Conservation (phyloP, 768 basidiomycete species). For the Boletales sp. region DNA sequence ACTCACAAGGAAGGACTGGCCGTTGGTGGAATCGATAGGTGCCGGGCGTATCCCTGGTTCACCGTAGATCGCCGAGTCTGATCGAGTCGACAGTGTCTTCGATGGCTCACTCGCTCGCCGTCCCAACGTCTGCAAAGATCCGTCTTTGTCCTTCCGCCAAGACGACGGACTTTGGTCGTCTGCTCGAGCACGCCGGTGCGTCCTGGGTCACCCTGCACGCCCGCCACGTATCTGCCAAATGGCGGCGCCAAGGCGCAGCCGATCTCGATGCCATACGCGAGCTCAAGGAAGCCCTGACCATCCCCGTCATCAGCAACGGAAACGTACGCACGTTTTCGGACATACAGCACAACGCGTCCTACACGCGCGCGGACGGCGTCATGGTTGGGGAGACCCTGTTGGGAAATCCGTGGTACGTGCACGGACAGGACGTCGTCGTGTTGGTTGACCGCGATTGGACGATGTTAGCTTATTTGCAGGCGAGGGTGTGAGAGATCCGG, state of each 20-base stretch:
- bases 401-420: constrained; percentile 62
- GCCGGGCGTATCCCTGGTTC: constrained; percentile 1
- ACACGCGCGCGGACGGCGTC: constrained; percentile 65
- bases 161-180: constrained; percentile 54
- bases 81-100: constrained; percentile 47
- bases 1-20: constrained; percentile 72
- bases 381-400: constrained; percentile 83
- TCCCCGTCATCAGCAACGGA: constrained; percentile 76
- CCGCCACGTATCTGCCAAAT: constrained; percentile 63
- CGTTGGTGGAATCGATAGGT: constrained; percentile 63
- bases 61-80: not conserved
- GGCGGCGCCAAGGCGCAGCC: constrained; percentile 72
- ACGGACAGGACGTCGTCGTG: not conserved
- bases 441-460: not conserved
- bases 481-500: constrained; percentile 54
- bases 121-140: constrained; percentile 67
- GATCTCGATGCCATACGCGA: constrained; percentile 56
- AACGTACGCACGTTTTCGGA: constrained; percentile 66
- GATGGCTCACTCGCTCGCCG: constrained; percentile 57
- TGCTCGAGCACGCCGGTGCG: constrained; percentile 61
- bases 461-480: constrained; percentile 52
- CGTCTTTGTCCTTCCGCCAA: constrained; percentile 50
- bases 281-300: constrained; percentile 46
- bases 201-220: constrained; percentile 75
- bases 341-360: constrained; percentile 47